Base-by-base conservation (phyloP, 352 stramenopile genomes). In the Thraustotheca clavata region DNA sequence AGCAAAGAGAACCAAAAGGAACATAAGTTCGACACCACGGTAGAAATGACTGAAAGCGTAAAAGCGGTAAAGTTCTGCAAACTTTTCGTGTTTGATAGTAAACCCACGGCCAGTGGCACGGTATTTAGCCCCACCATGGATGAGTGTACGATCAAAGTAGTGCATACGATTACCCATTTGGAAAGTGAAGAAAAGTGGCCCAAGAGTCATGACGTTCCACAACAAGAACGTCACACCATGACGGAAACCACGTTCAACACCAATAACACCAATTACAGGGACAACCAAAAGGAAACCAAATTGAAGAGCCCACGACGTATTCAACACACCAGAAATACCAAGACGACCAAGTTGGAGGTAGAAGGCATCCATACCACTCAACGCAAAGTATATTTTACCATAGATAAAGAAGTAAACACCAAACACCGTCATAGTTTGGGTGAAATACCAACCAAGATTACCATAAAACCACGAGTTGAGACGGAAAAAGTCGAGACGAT, bases 401-500 rank as follows among this genome's bases (percentile, higher is more conserved):
- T 72, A 72, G 24, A 72, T 72, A 50, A 72, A 72, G 48, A 69
- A 69, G 61, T 69, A 72, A n/a, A 72, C 48, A 38, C 61, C 67
- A 35, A 72, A 55, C 18, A 72, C 62, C 9, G 67, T 72, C 54
- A 72, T 67, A 9, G 61, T 70, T 50, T 72, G 67, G 7, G 67
- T 72, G 36, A 72, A 70, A 38, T 72, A 72, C 67, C 67, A 72
- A 34, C 67, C 67, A 34, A 72, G 34, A 62, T 72, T 72, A 32
- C 67, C 67, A 41, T 71, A 71, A 41, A 71, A 65, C 57, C 62
- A 98, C 7, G 89, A 98, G 67, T 98, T 76, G 29, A 99, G 78
- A 66, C 96, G 92, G 77, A 94, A 98, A 66, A 99, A 98, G 70
- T 99, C 96, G 2, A 99, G 76, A 54, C 96, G 88, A 49, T 95